These are phyloP conservation scores for Eustoma russellianum DNA, from an alignment of 257 asterid genomes.

Conservation along the genomic window DNA sequence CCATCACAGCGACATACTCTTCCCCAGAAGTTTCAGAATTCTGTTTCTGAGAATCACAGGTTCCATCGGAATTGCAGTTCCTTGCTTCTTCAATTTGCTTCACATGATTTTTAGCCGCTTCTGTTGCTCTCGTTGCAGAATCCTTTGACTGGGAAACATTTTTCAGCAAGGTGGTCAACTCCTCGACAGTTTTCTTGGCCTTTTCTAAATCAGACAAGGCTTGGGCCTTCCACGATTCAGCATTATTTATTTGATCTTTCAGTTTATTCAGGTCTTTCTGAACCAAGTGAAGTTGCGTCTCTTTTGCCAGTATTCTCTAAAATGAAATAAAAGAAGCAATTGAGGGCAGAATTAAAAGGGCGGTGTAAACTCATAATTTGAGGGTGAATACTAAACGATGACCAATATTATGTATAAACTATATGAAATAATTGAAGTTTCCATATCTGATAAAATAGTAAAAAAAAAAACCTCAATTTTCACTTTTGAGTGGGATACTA, in stretches of 20 bases:
- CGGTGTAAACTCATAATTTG: not conserved
- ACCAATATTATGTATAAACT: too few relatives aligned
- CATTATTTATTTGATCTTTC: slow-evolving; percentile 60
- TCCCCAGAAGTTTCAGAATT: slow-evolving; percentile 40
- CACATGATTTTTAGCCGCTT: slow-evolving; percentile 44
- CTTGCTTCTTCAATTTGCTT: slow-evolving; percentile 46
- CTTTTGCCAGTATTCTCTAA: slow-evolving; percentile 74
- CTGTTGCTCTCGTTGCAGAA: slow-evolving; percentile 45
- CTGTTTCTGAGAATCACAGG: slow-evolving; percentile 20
- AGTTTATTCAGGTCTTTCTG: slow-evolving; percentile 68
- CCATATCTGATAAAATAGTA: too few relatives aligned
- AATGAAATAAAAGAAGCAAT: slow-evolving; percentile 5
- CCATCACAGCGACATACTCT: slow-evolving; percentile 32
- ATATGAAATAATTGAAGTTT: too few relatives aligned
- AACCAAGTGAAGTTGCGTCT: slow-evolving; percentile 64
- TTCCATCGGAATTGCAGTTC: slow-evolving; percentile 19
- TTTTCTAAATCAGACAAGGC: slow-evolving; percentile 74
- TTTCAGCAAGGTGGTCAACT: slow-evolving; percentile 50
- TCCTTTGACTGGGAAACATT: slow-evolving; percentile 47
- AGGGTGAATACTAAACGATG: not conserved
- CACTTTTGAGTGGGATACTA: not conserved
- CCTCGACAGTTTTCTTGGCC: slow-evolving; percentile 52
- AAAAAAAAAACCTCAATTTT: too few relatives aligned
- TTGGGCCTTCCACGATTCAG: slow-evolving; percentile 64
- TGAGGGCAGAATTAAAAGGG: too few relatives aligned